Evolutionary conservation across 768 basidiomycete genomes (phyloP).

Genomic region (Melanogaster broomeanus): DNA sequence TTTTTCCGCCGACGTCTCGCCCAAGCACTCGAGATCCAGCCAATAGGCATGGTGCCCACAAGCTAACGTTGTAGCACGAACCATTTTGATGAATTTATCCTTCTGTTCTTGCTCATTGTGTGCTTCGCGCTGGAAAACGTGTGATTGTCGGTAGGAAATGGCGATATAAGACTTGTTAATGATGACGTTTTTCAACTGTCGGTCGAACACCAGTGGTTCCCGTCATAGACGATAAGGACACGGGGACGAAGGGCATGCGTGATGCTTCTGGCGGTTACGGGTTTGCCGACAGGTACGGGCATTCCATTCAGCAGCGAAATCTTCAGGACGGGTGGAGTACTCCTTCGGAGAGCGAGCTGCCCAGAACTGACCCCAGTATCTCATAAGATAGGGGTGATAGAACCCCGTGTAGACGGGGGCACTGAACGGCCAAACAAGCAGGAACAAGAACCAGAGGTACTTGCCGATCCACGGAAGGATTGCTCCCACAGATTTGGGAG

Average conservation of each 20-base stretch:
- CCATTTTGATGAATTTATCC: conserved; percentile 4
- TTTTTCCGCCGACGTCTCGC: conserved; percentile 14
- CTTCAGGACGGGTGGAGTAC: conserved; percentile 8
- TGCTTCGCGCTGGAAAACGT: conserved; percentile 9
- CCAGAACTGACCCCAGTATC: conserved; percentile 20
- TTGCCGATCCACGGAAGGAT: conserved; percentile 8
- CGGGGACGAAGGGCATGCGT: conserved; percentile 16
- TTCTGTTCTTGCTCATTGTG: conserved; percentile 5
- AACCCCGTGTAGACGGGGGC: conserved; percentile 1
- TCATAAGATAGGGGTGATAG: conserved; percentile 4
- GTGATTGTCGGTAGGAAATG: conserved; percentile 14
- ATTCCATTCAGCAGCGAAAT: conserved; percentile 1
- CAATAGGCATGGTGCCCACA: conserved; percentile 13
- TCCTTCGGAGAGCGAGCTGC: conserved; percentile 21
- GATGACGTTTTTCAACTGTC: conserved; percentile 1
- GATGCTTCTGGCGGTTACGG: background rate
- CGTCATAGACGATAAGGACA: conserved; percentile 3
- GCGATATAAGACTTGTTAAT: conserved; percentile 11
- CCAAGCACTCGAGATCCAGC: conserved; percentile 20
- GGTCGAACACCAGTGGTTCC: conserved; percentile 5
- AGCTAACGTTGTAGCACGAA: conserved; percentile 5
- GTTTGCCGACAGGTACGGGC: background rate
- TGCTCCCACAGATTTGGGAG: background rate
- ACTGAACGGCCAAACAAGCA: conserved; percentile 11
- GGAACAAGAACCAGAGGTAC: conserved; percentile 6